Base-by-base conservation (phyloP, 306 rosid genomes). In the Quercus suber region DNA sequence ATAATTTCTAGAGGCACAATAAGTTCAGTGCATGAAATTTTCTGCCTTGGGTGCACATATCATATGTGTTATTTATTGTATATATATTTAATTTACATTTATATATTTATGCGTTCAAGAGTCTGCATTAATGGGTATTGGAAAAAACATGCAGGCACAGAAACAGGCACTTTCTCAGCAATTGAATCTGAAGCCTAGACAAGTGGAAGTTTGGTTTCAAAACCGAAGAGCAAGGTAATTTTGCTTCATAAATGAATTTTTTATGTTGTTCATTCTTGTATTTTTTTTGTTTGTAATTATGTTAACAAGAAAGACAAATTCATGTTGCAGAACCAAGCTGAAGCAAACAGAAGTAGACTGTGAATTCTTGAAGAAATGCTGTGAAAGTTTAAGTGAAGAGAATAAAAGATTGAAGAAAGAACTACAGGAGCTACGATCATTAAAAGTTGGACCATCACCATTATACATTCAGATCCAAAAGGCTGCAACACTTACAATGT, bases 201-300 rank as follows among this genome's bases (percentile, higher is more conserved):
- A 94, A 75, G 92, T 94, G 19, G 98, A 94, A 87, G 98, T 94
- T 71, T 94, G 98, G 98, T 94, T 94, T 77, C 98, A 94, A 78
- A 94, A 94, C 86, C 77, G 94, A 78, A 89, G 98, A 88, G 98
- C 98, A 79, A 92, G 98, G 98, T 91, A 79, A 73, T 72, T 41
- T 8, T 69, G 28, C 64, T 59, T 77, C 52, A 23, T 25, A 30
- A 65, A 18, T 17, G 10, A 53, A 7, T 15, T 17, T 43, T 51
- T 15, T 45, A 31, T 67, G 5, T 25, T 37, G 28, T 56, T 70
- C 58, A 41, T 23, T 30, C 70, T 21, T 17, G 5, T n/a, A 73
- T 55, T 73, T 3, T 77, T 43, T 49, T 53, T 67, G 7, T 71
- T 10, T 15, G 73, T 5, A 14, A 59, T 49, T 21, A 21, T 56